phyloP scores from a whole-genome alignment of 306 rosid species.

The Quercus dentata region DNA sequence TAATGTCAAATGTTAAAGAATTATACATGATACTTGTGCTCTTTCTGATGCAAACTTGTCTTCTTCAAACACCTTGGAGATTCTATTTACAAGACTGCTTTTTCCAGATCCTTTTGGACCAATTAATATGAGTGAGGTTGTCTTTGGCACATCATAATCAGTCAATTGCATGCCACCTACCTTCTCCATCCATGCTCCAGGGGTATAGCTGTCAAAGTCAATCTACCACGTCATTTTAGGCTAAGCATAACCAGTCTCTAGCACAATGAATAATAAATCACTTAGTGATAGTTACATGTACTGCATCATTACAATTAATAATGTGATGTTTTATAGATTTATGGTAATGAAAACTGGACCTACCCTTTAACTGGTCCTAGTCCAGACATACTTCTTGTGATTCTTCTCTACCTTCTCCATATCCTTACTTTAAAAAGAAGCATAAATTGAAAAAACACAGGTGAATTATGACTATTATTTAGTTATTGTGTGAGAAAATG shows the following conservation, averaged over 20 bases:
- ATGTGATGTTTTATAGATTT: background rate
- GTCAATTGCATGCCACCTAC: conserved; percentile 41
- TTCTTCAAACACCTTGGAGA: conserved; percentile 63
- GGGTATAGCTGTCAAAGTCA: conserved; percentile 54
- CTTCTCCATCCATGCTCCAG: conserved; percentile 71
- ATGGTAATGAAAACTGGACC: background rate
- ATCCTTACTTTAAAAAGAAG: background rate
- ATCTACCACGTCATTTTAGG: conserved; percentile 19
- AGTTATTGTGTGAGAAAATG: background rate
- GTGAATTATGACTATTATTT: background rate
- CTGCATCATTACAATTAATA: background rate
- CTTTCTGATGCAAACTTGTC: conserved; percentile 61
- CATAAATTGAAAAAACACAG: background rate
- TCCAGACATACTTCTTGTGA: background rate
- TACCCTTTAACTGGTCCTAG: background rate
- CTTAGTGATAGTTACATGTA: background rate
- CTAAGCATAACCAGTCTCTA: conserved; percentile 9
- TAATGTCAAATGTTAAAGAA: background rate
- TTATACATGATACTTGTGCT: conserved; percentile 87
- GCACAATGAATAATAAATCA: background rate
- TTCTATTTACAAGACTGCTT: conserved; percentile 83
- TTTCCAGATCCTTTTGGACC: conserved; percentile 91
- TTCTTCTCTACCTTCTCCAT: background rate
- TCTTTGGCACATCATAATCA: conserved; percentile 73
- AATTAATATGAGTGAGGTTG: conserved; percentile 61